A percentile compares a stretch with the other conserved stretches of the same genome.
Evolutionary conservation across 1,284 basidiomycete species (phyloP).

Genomic region (Pseudozyma sp.): DNA sequence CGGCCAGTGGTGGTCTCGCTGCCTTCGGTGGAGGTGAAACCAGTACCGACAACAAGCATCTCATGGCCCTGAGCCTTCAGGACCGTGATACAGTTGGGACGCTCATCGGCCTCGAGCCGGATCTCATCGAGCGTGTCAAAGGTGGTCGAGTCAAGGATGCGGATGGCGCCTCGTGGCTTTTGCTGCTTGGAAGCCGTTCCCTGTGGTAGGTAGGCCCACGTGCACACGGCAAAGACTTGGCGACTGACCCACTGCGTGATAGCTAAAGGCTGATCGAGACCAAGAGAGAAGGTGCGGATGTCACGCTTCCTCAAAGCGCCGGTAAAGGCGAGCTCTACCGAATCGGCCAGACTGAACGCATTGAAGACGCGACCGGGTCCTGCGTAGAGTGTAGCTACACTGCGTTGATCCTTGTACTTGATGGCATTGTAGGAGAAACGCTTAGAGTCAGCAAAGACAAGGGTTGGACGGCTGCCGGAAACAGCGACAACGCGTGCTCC

Average conservation of each 20-base stretch:
- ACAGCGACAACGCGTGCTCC: conserved; percentile 60
- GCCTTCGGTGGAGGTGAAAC: conserved; percentile 31
- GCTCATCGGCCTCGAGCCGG: conserved; percentile 52
- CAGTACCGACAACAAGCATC: conserved; percentile 61
- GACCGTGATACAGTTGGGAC: conserved; percentile 56
- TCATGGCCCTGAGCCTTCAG: conserved; percentile 24
- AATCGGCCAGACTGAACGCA: conserved; percentile 46
- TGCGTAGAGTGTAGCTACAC: conserved; percentile 45
- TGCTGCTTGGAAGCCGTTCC: conserved; percentile 25
- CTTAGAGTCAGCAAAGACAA: conserved; percentile 59
- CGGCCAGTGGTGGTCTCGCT: conserved; percentile 53
- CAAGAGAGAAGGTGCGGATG: conserved; percentile 66
- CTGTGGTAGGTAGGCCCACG: conserved; percentile 48
- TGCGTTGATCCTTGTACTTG: conserved; percentile 53
- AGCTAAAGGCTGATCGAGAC: conserved; percentile 67
- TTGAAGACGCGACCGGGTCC: conserved; percentile 25
- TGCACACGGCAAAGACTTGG: conserved; percentile 42
- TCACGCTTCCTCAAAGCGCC: conserved; percentile 64
- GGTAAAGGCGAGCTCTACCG: conserved; percentile 59
- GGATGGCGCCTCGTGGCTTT: conserved; percentile 26
- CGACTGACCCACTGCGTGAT: conserved; percentile 55
- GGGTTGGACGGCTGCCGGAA: conserved; percentile 62
- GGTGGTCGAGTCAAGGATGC: conserved; percentile 24
- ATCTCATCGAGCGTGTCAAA: conserved; percentile 37
- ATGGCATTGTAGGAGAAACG: conserved; percentile 64